Conservation (phyloP, 208 protist species). For the Trypanosoma lewisi region DNA sequence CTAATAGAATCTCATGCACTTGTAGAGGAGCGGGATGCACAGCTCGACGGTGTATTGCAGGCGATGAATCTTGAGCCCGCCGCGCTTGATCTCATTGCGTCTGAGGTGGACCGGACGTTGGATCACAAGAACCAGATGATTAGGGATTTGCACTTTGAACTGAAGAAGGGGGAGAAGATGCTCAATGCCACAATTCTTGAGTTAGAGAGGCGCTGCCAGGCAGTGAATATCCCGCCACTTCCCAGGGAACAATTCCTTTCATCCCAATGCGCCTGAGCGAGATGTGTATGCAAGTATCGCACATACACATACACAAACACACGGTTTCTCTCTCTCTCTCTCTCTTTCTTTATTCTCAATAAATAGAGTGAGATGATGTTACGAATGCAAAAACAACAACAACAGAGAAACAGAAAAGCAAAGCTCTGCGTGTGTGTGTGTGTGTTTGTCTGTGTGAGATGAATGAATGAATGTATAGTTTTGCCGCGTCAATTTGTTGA, state of each 20-base stretch:
- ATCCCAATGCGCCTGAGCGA: not conserved
- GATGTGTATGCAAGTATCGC: no score
- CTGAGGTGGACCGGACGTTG: conserved; percentile 91
- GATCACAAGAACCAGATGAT: conserved; percentile 93
- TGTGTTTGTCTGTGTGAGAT: no score
- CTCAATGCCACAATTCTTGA: conserved; percentile 61
- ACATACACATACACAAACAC: no score
- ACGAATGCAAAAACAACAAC: no score
- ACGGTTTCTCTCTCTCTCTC: no score
- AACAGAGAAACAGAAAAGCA: no score
- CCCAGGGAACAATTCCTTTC: conserved; percentile 47
- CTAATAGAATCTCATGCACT: conserved; percentile 67
- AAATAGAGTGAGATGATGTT: no score
- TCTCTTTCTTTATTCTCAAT: no score
- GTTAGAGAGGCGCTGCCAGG: conserved; percentile 75
- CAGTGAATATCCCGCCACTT: conserved; percentile 50
- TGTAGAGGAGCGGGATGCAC: conserved; percentile 85
- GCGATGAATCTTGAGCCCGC: conserved; percentile 93
- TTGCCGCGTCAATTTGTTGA: no score
- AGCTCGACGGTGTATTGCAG: conserved; percentile 88
- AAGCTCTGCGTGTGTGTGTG: no score
- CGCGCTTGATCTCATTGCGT: conserved; percentile 77
- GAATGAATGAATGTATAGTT: no score
- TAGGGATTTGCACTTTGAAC: conserved; percentile 95
- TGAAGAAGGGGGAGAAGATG: conserved; percentile 74